Conservation (phyloP, 2,329 filamentous ascomycete genomes). For the Cercospora citrullina region DNA sequence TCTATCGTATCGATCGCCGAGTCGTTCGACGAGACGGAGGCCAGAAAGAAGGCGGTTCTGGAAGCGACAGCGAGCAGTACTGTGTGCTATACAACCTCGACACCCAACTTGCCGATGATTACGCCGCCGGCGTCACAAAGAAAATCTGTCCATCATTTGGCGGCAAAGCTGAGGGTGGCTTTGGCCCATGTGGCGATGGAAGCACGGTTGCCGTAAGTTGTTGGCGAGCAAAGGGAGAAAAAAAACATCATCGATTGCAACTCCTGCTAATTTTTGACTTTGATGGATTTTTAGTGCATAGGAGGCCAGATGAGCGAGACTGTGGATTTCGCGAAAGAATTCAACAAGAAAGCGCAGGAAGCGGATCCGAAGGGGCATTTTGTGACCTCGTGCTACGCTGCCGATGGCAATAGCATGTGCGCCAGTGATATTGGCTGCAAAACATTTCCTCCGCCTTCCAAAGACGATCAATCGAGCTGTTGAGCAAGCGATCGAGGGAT, state of each 20-base stretch:
- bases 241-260: not conserved
- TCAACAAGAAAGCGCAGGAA: not conserved
- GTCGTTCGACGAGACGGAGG: not conserved
- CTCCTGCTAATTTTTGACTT: not conserved
- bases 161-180: not conserved
- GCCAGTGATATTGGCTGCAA: not conserved
- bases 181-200: not conserved
- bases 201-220: not conserved
- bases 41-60: not conserved
- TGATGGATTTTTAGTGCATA: not conserved
- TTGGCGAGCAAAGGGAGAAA: too few species aligned
- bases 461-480: not conserved
- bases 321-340: not conserved
- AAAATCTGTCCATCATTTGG: not conserved
- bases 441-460: not conserved
- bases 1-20: not conserved
- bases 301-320: not conserved
- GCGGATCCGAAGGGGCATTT: not conserved
- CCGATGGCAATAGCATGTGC: not conserved
- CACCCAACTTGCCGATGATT: not conserved
- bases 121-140: not conserved
- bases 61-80: not conserved
- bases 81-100: not conserved
- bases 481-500: not conserved
- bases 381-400: not conserved